Evolutionary conservation across 371 early-diverging fungal species (phyloP), one percentile per base, ranked within the genome.

Genomic region (Umbelopsis sp.): DNA sequence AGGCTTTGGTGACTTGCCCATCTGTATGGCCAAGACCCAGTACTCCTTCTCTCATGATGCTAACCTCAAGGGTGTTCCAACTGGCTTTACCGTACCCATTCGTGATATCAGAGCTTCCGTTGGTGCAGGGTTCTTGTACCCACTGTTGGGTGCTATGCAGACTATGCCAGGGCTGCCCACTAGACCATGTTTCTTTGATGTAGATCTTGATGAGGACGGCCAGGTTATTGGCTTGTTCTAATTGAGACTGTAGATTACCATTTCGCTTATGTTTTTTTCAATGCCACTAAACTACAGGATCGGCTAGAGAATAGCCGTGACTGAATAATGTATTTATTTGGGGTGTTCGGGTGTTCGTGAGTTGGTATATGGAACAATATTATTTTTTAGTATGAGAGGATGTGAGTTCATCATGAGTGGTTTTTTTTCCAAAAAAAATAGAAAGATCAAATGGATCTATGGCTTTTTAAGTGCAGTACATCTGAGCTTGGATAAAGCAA

Each of bases 11-110:
- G 77, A 89, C 18, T 79, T 97, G 71, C 97, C 97, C 1, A 94
- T 98, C 64, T 98, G 98, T 80, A 97, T 98, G 98, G 97, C 98
- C 69, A 98, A 98, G 88, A 98, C 98, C 8, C 97, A 97, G 75
- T 87, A 94, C 74, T 90, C 90, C 62, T 87, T 98, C 70, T 94
- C 95, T 48, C 94, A 95, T 65, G 94, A 97, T 72, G 93, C 97
- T 9, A 89, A 86, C 41, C 83, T 93, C 63, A 98, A 98, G 87
- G 91, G 93, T 67, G 97, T 94, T 0, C 98, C 98, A 7, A 90
- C 90, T 37, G 96, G 93, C 78, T 98, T 98, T 75, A 89, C 86
- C 57, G 89, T 97, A 35, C 97, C 97, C 11, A 92, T 98, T 66
- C 91, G 97, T 44, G 98, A 98, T 73, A 92, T 98, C 63, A 89